Evolutionary conservation across 768 basidiomycete genomes (phyloP), one percentile per base, ranked within the genome.

Genomic region (Hericium rajendrae): DNA sequence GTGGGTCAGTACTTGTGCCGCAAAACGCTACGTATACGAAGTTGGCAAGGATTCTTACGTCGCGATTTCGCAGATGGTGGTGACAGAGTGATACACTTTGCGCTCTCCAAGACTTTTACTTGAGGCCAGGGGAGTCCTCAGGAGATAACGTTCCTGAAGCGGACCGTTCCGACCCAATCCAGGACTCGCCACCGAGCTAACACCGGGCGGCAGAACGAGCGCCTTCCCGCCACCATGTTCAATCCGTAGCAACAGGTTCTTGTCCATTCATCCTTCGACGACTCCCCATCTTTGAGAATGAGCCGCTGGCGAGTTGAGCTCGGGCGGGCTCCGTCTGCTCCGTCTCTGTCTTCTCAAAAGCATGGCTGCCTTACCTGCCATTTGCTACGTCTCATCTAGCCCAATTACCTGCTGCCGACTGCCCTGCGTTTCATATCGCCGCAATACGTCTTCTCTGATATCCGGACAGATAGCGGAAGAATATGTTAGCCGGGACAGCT

Each of bases 401-500:
- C 32, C 32, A 32, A 8, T 32, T 32, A 32, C 9, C 6, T 32
- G 32, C 6, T 32, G 32, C 32, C 9, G 9, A 32, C 6, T 32
- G 22, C 22, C 32, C 6, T 8, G 1, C 6, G 32, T 32, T 32
- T 32, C 32, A 32, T 8, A 32, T 8, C 32, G 9, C 32, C 6
- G 9, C 32, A 6, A 32, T 32, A 32, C 6, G 9, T 32, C 32
- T 32, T 32, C 32, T 32, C 32, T 32, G 32, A 56, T 61, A 12
- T 59, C 62, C 16, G 60, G 62, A 15, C 59, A 54, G 49, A 32
- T 49, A 3, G 60, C 61, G 22, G 60, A 57, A 16, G 53, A 57
- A 24, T 60, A 63, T 24, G 59, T 54, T 48, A 62, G 60, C 16
- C 51, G 60, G 46, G 55, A 58, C 38, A 63, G 62, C 40, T 63